Evolutionary conservation across 192 early-diverging fungal genomes (phyloP), one percentile per base, ranked within the genome.

Genomic region (Pilobolus umbonatus): DNA sequence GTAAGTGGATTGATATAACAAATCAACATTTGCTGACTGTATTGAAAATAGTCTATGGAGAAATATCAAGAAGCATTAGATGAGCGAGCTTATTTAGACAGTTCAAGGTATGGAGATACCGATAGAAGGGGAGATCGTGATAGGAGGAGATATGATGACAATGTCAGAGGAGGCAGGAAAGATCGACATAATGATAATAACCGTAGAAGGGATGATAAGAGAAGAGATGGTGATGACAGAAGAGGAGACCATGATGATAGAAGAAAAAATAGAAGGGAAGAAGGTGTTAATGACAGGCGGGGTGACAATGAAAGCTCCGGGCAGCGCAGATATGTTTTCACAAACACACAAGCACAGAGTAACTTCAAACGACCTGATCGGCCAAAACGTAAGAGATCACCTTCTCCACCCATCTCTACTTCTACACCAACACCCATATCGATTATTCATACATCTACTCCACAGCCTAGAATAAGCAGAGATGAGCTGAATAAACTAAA

Each of bases 401-500:
- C 63, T 24, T 59, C 70, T 22, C 32, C 30, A 12, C 43, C 60
- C 4, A 21, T 10, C 12, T 28, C 54, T 32, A n/a, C 25, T 11
- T 30, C 59, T 21, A 11, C 50, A 12, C 8, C 42, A 19, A 47
- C 12, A 4, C 12, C n/a, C 2, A 9, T 2, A 29, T 17, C 32
- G 11, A 7, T 32, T 11, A 47, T 6, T 0, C 44, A 22, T 12
- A 15, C 31, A 22, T 14, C 40, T 26, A 15, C 34, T 4, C 39
- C 59, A 14, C 22, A 42, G 26, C 38, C 43, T 5, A 36, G 39
- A 11, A 55, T 89, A 1, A 59, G 79, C 0, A 61, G 67, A 26
- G 82, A 82, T 46, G 84, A 96, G 47, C 71, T 98, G 15, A 98
- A 98, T 78, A 93, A 87, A 54, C 71, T 98, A 38, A 81, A 86